Base-by-base conservation (phyloP, 352 stramenopile genomes). In the Phytophthora pluvialis region DNA sequence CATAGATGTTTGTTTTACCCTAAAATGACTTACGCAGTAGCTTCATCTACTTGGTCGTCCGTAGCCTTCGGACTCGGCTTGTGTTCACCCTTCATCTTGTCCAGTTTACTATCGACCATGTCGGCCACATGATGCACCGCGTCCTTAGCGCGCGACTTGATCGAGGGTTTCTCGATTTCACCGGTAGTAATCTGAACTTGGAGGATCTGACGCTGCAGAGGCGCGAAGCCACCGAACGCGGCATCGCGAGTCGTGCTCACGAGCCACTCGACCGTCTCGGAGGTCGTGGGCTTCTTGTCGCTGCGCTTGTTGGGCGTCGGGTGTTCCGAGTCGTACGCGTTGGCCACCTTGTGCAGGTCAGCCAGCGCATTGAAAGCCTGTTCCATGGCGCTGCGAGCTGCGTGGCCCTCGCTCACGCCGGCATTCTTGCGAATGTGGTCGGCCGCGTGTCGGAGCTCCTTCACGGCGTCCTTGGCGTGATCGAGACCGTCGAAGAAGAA, bases 401-500 rank as follows among this genome's bases (percentile, higher is more conserved):
- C 5, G 32, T 54, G 52, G 8, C 43, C 46, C n/a, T 72, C 55
- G 9, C 46, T 44, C 48, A 18, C 45, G 8, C 50, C 51, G 12
- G 45, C 44, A 36, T 57, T 25, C 54, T 67, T 72, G 10, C 40
- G 50, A 26, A 65, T 64, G 15, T 75, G 62, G 18, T 65, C 62
- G 8, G 46, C 62, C 11, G 43, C 26, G 35, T 69, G 67, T 25
- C 31, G 57, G 8, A 75, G 40, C 25, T 53, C 35, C 21, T 71
- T 68, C 21, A 75, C 40, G 5, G 62, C 62, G n/a, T 75, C 67
- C 13, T 72, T 72, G 32, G 62, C 67, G 39, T 72, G 62, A 42
- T 75, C 67, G 7, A 75, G 35, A 28, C 67, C 62, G 15, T 75
- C 67, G 25, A 48, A 31, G 39, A 75, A 72, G 42, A 75, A 75